A percentile compares a stretch with the other conserved stretches of the same genome.
Evolutionary conservation across 495 filamentous ascomycete genomes (phyloP).

Genomic region (Trypethelium eluteriae): DNA sequence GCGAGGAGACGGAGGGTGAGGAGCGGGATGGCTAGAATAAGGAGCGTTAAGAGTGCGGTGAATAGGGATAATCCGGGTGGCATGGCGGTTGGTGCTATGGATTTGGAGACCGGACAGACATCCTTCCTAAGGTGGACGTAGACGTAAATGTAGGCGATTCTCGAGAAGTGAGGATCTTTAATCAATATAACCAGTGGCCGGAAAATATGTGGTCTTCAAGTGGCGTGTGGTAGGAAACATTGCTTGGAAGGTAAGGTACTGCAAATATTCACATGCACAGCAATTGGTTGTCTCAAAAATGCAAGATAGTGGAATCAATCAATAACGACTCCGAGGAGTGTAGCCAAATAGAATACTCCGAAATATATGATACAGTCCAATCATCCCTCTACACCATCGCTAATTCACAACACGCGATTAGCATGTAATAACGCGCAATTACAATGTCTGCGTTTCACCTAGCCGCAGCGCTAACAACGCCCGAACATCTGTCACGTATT

Average conservation of each 20-base stretch:
- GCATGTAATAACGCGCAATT: slow-evolving; percentile 10
- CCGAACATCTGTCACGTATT: slow-evolving; percentile 91
- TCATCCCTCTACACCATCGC: slow-evolving; percentile 12
- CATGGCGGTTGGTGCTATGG: not conserved
- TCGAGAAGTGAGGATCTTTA: no score
- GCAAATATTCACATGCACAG: not conserved
- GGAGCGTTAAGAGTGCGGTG: slow-evolving; percentile 22
- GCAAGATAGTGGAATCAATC: no score
- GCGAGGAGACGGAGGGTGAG: slow-evolving; percentile 42
- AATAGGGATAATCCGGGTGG: slow-evolving; percentile 19
- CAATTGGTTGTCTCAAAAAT: no score
- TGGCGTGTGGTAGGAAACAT: not conserved
- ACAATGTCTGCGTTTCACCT: slow-evolving; percentile 57
- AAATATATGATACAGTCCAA: slow-evolving; percentile 9
- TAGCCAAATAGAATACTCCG: not conserved
- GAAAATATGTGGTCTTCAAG: not conserved
- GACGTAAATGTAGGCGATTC: not conserved
- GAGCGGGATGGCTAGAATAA: slow-evolving; percentile 22
- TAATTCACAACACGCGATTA: not conserved
- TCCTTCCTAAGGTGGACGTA: not conserved
- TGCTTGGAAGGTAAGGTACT: not conserved
- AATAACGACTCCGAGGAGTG: not conserved
- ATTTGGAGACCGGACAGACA: not conserved
- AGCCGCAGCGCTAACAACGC: slow-evolving; percentile 79
- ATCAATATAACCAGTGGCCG: no score